Evolutionary conservation across 139 green algal species (phyloP).

Genomic region (Yamagishiella unicocca): DNA sequence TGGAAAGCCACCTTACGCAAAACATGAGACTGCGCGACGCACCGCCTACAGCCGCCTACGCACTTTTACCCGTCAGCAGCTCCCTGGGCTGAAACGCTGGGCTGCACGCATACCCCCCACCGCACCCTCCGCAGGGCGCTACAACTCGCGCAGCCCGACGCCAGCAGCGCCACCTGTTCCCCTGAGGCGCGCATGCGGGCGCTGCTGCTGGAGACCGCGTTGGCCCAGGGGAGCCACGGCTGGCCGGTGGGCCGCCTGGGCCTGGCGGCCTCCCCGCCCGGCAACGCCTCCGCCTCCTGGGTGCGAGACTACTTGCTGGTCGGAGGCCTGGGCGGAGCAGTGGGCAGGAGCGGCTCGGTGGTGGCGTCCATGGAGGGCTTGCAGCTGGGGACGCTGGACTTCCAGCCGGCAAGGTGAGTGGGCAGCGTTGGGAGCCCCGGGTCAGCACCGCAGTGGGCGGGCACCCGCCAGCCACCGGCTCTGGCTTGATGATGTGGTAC

Average conservation of each 20-base stretch:
- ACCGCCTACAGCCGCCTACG: too few species aligned
- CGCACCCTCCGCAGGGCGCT: not conserved
- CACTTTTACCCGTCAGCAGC: too few species aligned
- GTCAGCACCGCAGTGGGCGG: too few species aligned
- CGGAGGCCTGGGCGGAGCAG: not conserved
- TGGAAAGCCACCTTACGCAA: too few species aligned
- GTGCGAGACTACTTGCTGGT: conserved; percentile 21
- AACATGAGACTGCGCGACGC: too few species aligned
- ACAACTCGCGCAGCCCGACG: not conserved
- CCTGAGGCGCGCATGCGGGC: not conserved
- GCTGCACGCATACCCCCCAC: too few species aligned
- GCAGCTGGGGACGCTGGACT: not conserved
- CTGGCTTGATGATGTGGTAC: too few species aligned
- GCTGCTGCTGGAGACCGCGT: not conserved
- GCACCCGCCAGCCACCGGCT: too few species aligned
- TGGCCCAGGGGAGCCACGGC: not conserved
- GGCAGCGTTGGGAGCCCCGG: too few species aligned
- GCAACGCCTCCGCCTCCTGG: not conserved
- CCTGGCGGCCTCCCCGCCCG: not conserved
- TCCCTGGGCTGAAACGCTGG: too few species aligned
- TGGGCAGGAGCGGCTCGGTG: not conserved
- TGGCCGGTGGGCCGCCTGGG: conserved; percentile 2
- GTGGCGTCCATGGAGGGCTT: conserved; percentile 29
- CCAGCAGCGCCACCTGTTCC: not conserved
- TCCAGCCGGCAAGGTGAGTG: conserved; percentile 3